Evolutionary conservation across 2,329 filamentous ascomycete genomes (phyloP).

Genomic region (Sphaceloma murrayae): DNA sequence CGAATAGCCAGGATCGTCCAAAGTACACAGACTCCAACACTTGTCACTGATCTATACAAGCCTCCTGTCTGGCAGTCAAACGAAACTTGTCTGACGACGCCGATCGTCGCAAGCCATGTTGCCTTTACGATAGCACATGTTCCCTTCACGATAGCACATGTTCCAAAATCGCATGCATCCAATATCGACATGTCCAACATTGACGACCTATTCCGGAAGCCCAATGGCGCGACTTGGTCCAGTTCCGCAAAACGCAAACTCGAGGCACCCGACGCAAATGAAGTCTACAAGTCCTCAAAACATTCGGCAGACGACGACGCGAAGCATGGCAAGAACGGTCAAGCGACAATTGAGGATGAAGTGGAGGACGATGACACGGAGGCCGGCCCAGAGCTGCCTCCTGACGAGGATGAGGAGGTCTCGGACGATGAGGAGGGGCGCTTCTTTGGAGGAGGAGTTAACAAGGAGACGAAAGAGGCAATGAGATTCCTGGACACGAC

Average conservation of each 20-base stretch:
- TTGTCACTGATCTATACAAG: no score
- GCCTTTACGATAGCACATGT: no score
- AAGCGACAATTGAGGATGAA: conserved; percentile 40
- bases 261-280: conserved; percentile 45
- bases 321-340: conserved; percentile 24
- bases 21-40: no score
- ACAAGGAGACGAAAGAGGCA: conserved; percentile 67
- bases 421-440: conserved; percentile 81
- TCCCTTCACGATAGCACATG: neutral
- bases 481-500: conserved; percentile 77
- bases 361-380: conserved; percentile 28
- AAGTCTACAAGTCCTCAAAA: conserved; percentile 53
- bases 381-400: conserved; percentile 27
- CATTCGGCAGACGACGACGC: conserved; percentile 41
- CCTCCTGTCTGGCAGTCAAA: no score
- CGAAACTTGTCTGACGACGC: no score
- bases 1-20: no score
- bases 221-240: conserved; percentile 31
- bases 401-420: conserved; percentile 37
- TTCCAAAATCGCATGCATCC: no score
- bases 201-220: conserved; percentile 55
- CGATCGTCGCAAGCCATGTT: no score
- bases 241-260: conserved; percentile 47
- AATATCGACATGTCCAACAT: conserved; percentile 49
- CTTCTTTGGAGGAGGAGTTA: conserved; percentile 91